Evolutionary conservation across 1,284 basidiomycete genomes (phyloP).

Genomic region (Neolentinus lepideus): DNA sequence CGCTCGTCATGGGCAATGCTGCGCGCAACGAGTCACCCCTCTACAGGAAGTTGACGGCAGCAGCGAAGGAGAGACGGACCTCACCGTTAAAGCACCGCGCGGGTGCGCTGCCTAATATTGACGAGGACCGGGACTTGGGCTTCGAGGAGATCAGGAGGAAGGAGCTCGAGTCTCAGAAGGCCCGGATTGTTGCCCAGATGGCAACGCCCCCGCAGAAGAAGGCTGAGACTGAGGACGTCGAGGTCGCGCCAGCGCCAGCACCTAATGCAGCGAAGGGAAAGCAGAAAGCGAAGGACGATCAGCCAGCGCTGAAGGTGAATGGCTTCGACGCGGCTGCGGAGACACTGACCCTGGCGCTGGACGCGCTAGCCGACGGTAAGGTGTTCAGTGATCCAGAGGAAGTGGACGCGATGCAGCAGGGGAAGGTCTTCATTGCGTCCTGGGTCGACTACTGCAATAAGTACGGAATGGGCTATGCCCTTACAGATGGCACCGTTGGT

Average conservation of each 20-base stretch:
- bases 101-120: conserved; percentile 33
- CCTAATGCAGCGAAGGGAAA: conserved; percentile 24
- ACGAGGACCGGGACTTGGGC: conserved; percentile 35
- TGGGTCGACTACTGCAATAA: conserved; percentile 99
- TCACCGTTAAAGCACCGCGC: conserved; percentile 40
- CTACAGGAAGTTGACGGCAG: conserved; percentile 47
- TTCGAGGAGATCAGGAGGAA: conserved; percentile 51
- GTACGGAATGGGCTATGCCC: conserved; percentile 96
- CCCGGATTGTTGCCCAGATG: conserved; percentile 87
- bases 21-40: conserved; percentile 43
- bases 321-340: conserved; percentile 64
- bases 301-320: conserved; percentile 29
- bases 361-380: conserved; percentile 48
- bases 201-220: conserved; percentile 35
- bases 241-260: conserved; percentile 20
- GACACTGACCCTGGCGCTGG: conserved; percentile 64
- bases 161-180: conserved; percentile 81
- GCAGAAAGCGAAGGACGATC: conserved; percentile 11
- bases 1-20: conserved; percentile 66
- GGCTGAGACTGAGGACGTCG: conserved; percentile 37
- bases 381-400: conserved; percentile 61
- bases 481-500: conserved; percentile 91
- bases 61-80: conserved; percentile 25
- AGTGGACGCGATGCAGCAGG: conserved; percentile 47
- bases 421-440: conserved; percentile 87